phyloP scores from a whole-genome alignment of 2,329 filamentous ascomycete species.

The Penicillium sumatraense region DNA sequence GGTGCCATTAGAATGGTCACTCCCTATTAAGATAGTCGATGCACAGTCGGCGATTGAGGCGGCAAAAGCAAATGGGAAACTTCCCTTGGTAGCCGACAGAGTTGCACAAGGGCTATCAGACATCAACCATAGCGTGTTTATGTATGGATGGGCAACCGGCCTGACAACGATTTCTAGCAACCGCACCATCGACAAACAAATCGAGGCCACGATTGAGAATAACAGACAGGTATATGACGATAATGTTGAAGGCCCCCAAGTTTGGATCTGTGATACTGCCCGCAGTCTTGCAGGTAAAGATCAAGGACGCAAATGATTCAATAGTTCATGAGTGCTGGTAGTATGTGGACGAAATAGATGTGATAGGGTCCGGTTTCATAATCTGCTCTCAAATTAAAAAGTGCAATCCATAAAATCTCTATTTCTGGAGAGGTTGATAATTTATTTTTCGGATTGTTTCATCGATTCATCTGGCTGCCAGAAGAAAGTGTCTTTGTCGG shows the following conservation, averaged over 20 bases:
- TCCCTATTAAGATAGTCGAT: slow-evolving; percentile 65
- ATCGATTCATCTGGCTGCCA: slow-evolving; percentile 71
- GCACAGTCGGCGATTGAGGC: slow-evolving; percentile 48
- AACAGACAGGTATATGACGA: slow-evolving; percentile 53
- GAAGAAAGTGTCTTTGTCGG: slow-evolving; percentile 80
- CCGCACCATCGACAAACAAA: slow-evolving; percentile 66
- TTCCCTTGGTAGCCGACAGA: slow-evolving; percentile 51
- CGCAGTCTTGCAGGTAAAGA: slow-evolving; percentile 71
- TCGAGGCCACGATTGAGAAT: slow-evolving; percentile 63
- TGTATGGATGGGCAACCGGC: slow-evolving; percentile 69
- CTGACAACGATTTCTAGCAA: slow-evolving; percentile 75
- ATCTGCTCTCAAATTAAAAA: neutral
- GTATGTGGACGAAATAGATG: neutral
- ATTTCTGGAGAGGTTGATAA: neutral
- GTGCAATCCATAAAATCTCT: neutral
- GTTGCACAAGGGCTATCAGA: slow-evolving; percentile 57
- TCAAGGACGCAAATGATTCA: slow-evolving; percentile 48
- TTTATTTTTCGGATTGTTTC: slow-evolving; percentile 40
- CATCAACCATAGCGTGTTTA: slow-evolving; percentile 72
- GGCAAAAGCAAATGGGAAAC: slow-evolving; percentile 37
- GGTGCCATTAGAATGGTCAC: slow-evolving; percentile 57
- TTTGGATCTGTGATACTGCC: slow-evolving; percentile 69
- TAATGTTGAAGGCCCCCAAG: slow-evolving; percentile 60
- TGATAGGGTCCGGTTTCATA: neutral
- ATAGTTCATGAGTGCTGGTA: neutral